Base-by-base conservation (phyloP, 345 rosid species). In the Populus pruinosa region DNA sequence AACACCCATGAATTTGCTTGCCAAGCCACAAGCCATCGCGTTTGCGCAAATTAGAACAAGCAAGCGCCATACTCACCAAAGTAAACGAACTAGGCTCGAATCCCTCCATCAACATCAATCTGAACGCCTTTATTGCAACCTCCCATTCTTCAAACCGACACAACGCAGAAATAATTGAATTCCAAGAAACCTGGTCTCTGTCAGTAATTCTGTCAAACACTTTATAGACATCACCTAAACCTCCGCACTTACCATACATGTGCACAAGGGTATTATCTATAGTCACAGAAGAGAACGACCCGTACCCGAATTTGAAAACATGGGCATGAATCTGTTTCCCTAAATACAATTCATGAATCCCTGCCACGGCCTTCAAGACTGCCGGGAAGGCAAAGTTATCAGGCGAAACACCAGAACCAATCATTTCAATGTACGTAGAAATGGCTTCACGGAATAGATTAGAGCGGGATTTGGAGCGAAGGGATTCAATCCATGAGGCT, bases 121-220 rank as follows among this genome's bases (percentile, higher is more conserved):
- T 83, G 80, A 93, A 92, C 5, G 87, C 88, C 31, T 88, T 87
- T 25, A 95, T 78, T 0, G 92, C 97, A 76, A 80, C 79, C 62
- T 84, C 93, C 97, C 99, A 93, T 69, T 89, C 87, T 81, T 88
- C 88, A 66, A 79, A 83, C 47, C 87, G 84, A 56, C 98, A 92
- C 35, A 91, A 74, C 0, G 94, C 84, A 62, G 94, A 83, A 69
- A 95, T 87, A 78, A 91, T 62, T 2, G 99, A 89, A 77, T 93
- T 95, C 98, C 99, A 95, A 68, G 97, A 95, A 44, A 93, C 96
- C 67, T 90, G 88, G 88, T 95, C 94, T 78, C 87, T 89, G 14
- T 84, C 91, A 9, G 90, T 61, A 71, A 95, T 93, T 87, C 91
- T 83, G 64, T 92, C 94, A 79, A 95, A 93, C 94, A 91, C 87